Base-by-base conservation (phyloP, 2,329 filamentous ascomycete genomes). In the Fusarium falciforme region DNA sequence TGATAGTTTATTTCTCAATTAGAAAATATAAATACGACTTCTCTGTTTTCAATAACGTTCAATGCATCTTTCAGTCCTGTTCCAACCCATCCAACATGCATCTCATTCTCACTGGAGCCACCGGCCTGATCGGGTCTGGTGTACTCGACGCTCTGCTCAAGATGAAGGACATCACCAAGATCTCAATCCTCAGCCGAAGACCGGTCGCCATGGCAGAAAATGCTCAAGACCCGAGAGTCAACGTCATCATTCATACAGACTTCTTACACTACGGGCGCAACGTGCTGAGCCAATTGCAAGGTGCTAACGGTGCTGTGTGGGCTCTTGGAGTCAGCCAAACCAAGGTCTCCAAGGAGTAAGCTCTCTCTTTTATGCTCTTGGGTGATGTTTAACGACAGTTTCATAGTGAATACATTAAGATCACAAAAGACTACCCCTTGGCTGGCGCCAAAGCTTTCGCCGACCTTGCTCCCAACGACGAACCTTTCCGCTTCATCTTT, bases 41-140 rank as follows among this genome's bases (percentile, higher is more conserved):
- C 5, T n/a, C 9, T n/a, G 9, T n/a, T 5, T n/a, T 29, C 1
- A 7, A 9, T n/a, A 9, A 5, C 5, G 1, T 29, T 5, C 22
- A 35, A 55, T 33, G 6, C 20, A 16, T 55, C 5, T 9, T 16
- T 35, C 17, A 12, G 1, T 16, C 29, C 11, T 20, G 1, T 3
- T 6, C 4, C 29, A 2, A 35, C 12, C 12, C 27, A 29, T 49
- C 11, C 27, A 55, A 20, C 27, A 75, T 76, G 73, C 73, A 75
- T 70, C 70, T 76, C 38, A 72, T 75, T 5, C 73, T 75, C 87
- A 83, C 73, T 22, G 70, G 73, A 1, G 73, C 73, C 27, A 75
- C 73, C 2, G 73, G 73, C 40, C 67, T 75, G 2, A 62, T 75
- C 14, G 73, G 73, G 27, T 69, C 73, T 2, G 27, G 73, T 20